Evolutionary conservation across 345 rosid genomes (phyloP), one percentile per base, ranked within the genome.

Genomic region (Zanthoxylum bungeanum): DNA sequence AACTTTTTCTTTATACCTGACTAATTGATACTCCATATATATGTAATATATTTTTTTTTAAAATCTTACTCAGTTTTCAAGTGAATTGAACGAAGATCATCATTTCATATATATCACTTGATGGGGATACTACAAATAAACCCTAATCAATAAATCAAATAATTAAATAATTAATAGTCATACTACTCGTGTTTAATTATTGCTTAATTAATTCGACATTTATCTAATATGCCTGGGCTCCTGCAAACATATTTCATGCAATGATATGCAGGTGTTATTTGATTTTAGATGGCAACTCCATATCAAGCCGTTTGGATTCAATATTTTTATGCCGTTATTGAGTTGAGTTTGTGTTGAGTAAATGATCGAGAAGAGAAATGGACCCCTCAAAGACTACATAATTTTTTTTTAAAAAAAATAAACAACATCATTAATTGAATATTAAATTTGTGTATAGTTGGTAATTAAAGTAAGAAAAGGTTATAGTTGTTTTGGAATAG

Each of bases 401-500:
- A n/a, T n/a, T n/a, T n/a, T n/a, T n/a, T n/a, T n/a, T n/a, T n/a
- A n/a, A n/a, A n/a, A n/a, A 57, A 16, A 56, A 28, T 6, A 14
- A 57, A 27, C 30, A 6, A 24, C 49, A 11, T 40, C 25, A 40
- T 49, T 51, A 25, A 78, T n/a, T 25, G 39, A 55, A 60, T 42
- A 30, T 10, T 42, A 55, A 25, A 56, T 8, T 5, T 60, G 5
- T 37, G n/a, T 1, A 71, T 4, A 11, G 0, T 76, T 31, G 80
- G 47, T 47, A 76, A 69, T 80, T 76, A 0, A 44, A 30, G 51
- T n/a, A 65, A 37, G 37, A 40, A 70, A 37, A 64, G 42, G 66
- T 16, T 4, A 22, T 1, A 60, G 53, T 53, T 58, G 42, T 36
- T 72, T 44, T 68, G 42, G 17, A 22, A 31, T 44, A 75, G 73